These are phyloP conservation scores for Tillandsia leiboldiana DNA, from an alignment of 176 grass and related monocot species.

Conservation along the genomic window DNA sequence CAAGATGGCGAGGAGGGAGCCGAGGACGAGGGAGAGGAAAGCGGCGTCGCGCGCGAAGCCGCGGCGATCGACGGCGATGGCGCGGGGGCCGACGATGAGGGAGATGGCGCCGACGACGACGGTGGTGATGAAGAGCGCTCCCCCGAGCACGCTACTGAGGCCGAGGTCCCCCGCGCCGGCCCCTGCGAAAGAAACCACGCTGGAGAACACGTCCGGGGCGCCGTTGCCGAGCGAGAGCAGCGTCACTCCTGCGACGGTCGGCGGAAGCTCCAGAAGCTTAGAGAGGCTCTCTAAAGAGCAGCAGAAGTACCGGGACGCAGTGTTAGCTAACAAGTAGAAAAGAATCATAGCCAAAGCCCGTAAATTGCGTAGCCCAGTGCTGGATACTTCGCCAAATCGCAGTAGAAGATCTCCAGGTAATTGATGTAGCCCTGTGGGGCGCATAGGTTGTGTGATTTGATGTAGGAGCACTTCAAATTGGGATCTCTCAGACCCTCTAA, in stretches of 20 bases:
- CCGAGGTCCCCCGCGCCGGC: constrained; percentile 20
- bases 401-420: constrained; percentile 53
- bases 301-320: constrained; percentile 61
- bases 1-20: constrained; percentile 18
- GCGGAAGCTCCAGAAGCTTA: constrained; percentile 36
- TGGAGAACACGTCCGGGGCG: constrained; percentile 60
- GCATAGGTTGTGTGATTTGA: not conserved
- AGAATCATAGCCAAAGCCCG: constrained; percentile 47
- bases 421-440: constrained; percentile 32
- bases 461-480: not conserved
- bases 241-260: constrained; percentile 53
- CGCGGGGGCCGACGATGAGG: constrained; percentile 13
- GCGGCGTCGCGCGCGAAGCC: constrained; percentile 46
- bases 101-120: constrained; percentile 48
- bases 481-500: too few species aligned
- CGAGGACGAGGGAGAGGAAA: constrained; percentile 44
- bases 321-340: constrained; percentile 65
- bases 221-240: constrained; percentile 74
- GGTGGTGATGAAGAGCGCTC: constrained; percentile 46
- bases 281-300: constrained; percentile 46
- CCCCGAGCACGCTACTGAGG: constrained; percentile 49
- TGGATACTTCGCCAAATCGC: constrained; percentile 19
- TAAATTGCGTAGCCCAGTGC: constrained; percentile 22
- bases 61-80: constrained; percentile 18
- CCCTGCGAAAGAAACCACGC: constrained; percentile 40